Evolutionary conservation across 495 filamentous ascomycete genomes (phyloP), one percentile per base, ranked within the genome.

Genomic region (Pyrenula aspistea): DNA sequence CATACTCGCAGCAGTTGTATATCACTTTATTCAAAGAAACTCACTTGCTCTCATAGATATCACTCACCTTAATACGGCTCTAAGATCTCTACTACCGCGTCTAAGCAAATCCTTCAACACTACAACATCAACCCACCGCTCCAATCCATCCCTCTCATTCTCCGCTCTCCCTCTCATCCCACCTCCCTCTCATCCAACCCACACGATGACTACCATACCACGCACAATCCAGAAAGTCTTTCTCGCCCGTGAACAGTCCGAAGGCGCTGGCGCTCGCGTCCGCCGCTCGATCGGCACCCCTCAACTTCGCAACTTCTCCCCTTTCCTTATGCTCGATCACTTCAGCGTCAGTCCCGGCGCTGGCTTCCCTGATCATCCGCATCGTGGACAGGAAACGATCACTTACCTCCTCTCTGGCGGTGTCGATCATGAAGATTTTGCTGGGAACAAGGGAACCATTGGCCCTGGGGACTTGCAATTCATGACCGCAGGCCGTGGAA

Each of bases 281-380:
- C 82, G 92, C 47, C 85, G 92, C 59, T 90, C 87, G 24, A 89
- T 98, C 65, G 92, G 92, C 53, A 94, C 88, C 2, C 76, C 86
- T 3, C 80, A 87, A 59, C 78, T 96, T 2, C 81, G 85, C 64
- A 89, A 95, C 72, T 87, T 98, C 74, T 85, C 82, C 20, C 92
- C 92, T 11, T 98, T 98, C 76, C 79, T 98, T 12, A 96, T 98
- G 92, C 87, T 96, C 22, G 92, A 98, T 68, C 89, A 96, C 72
- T 96, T 96, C 77, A 81, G 77, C 49, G 82, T 91, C 62, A 78
- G 80, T 24, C 83, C 84, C 19, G 88, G 87, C 51, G 87, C 91
- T 21, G 92, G 92, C 2, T 95, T 95, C 68, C 89, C 89, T 0
- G 89, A 95, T 68, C 89, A 95, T 64, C 84, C 85, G 1, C 85